Evolutionary conservation across 2,329 filamentous ascomycete genomes (phyloP), one percentile per base, ranked within the genome.

Genomic region (Sarocladium strictum): DNA sequence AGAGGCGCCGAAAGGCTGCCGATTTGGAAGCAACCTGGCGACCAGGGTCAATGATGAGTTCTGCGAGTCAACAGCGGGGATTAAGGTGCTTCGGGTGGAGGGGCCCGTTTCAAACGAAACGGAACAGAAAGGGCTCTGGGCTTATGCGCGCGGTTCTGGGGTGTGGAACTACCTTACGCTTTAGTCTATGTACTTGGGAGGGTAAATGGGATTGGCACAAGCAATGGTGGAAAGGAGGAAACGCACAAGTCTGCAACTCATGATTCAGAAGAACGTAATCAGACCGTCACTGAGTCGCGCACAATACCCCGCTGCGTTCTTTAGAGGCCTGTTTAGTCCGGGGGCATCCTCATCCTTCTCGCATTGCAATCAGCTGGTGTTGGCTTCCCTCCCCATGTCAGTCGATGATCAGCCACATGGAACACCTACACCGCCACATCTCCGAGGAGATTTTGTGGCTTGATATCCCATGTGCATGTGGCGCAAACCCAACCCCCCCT

Each of bases 1-100:
- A 51, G 43, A 49, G 43, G 43, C 43, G 43, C 43, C 43, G 43
- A 49, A 49, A n/a, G 43, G 23, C 43, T 29, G 43, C 43, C 26
- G 26, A 24, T 19, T 10, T 27, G 43, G 43, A 49, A 29, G 43
- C 26, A 49, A 12, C 10, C 21, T 27, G 35, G 35, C 5, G 21
- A 23, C 17, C 40, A 45, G 21, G 17, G 10, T 45, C 15, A n/a
- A 38, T 15, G 35, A 15, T 38, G 5, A 19, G 5, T 7, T n/a
- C 9, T 38, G n/a, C 35, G 5, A 15, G 35, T n/a, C 17, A 21
- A 43, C 23, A 21, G 38, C n/a, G 38, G 38, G 19, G 38, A 43
- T 43, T 43, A 7, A 11, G 21, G 21, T n/a, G 24, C 27, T 27
- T 32, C 12, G 12, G 43, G 24, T 3, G 24, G n/a, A 19, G 40